Base-by-base conservation (phyloP, 169 alveolate species). In the Cryptosporidium meleagridis region DNA sequence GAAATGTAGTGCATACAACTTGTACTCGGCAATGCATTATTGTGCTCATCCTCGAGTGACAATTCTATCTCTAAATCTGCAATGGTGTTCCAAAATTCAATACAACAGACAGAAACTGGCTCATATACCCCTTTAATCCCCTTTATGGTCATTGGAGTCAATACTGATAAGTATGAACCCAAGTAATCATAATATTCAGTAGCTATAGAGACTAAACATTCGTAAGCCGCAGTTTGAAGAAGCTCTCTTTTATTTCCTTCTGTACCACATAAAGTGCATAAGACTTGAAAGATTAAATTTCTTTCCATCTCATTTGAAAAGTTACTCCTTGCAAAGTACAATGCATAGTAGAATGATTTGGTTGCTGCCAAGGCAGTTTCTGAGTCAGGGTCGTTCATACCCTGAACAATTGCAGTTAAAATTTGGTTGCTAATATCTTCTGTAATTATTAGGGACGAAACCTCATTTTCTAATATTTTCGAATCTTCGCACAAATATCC, bases 71-170 rank as follows among this genome's bases (percentile, higher is more conserved):
- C 97, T 51, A 93, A 93, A 80, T 95, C 97, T 59, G 97, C 95
- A 9, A 95, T 93, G 3, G 97, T 95, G 75, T 95, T 95, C 97
- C 97, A 95, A 85, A 95, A 95, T 92, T 95, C 97, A 37, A 95
- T 92, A 8, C 97, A 97, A 48, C 97, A 94, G 9, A 95, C 92
- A 16, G 97, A 96, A 67, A 95, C 91, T 73, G 94, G 92, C 86
- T 95, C 97, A 70, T 91, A 84, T 8, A 93, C 91, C 10, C 85
- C 91, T 84, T 95, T 96, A 21, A 95, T 95, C 7, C 96, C 96
- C 89, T 89, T 86, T 94, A 95, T 95, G 61, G 94, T 92, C 68
- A 95, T 70, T 12, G 96, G 97, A n/a, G 94, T 95, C 41, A 95
- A 92, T 31, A 87, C 92, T 85, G 92, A 92, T 92, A 95, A 89